Conservation (phyloP, 1,284 basidiomycete genomes). For the Pseudozyma pruni region DNA sequence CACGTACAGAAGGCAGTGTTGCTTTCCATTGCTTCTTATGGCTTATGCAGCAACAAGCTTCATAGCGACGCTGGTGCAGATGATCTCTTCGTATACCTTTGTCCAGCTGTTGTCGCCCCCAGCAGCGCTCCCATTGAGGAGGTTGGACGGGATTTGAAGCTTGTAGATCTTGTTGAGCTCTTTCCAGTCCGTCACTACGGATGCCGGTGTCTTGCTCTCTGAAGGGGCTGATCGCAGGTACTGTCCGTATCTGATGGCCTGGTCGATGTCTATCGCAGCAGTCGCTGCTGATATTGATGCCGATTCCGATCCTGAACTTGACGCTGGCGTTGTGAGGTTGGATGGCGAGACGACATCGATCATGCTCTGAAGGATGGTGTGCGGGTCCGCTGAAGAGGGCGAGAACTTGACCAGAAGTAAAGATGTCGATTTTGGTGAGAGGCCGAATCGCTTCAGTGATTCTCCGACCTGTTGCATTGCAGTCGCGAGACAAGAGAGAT, state of each 20-base stretch:
- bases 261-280: constrained; percentile 20
- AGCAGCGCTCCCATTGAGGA: constrained; percentile 9
- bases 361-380: constrained; percentile 25
- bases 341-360: constrained; percentile 18
- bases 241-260: constrained; percentile 16
- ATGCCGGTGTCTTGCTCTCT: background rate
- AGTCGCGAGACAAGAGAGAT: too few relatives aligned
- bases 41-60: constrained; percentile 40
- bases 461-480: constrained; percentile 34
- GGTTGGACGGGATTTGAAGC: constrained; percentile 25
- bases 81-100: constrained; percentile 44
- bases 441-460: constrained; percentile 47
- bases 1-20: too few relatives aligned
- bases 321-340: constrained; percentile 21
- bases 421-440: constrained; percentile 31
- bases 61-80: constrained; percentile 49
- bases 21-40: background rate
- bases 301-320: too few relatives aligned
- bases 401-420: constrained; percentile 46
- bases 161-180: constrained; percentile 54
- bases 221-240: background rate
- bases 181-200: constrained; percentile 51
- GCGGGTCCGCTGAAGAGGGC: constrained; percentile 6
- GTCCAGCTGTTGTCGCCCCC: too few relatives aligned
- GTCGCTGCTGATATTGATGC: background rate